Evolutionary conservation across 1,284 basidiomycete genomes (phyloP).

Genomic region (Cutaneotrichosporon cavernicola): DNA sequence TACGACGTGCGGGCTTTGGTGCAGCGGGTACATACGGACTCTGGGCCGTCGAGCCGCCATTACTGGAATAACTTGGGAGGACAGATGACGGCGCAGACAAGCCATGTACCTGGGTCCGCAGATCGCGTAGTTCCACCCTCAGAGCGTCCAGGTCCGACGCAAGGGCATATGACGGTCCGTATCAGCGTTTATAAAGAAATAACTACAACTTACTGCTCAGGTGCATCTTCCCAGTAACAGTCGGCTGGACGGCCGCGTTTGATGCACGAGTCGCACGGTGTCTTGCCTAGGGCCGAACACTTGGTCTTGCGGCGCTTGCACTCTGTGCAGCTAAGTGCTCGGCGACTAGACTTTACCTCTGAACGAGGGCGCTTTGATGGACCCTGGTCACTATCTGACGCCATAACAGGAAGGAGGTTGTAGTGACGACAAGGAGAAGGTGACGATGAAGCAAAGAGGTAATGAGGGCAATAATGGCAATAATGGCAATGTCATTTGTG

Average conservation of each 20-base stretch:
- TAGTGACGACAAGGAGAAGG: neutral
- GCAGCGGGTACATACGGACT: neutral
- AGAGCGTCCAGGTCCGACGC: conserved; percentile 11
- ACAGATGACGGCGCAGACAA: neutral
- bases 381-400: conserved; percentile 1
- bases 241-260: conserved; percentile 25
- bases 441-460: neutral
- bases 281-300: conserved; percentile 31
- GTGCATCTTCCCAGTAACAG: conserved; percentile 25
- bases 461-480: too few relatives aligned
- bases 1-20: neutral
- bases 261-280: conserved; percentile 32
- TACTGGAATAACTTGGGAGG: neutral
- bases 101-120: neutral
- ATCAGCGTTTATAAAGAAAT: neutral
- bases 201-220: conserved; percentile 12
- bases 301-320: conserved; percentile 35
- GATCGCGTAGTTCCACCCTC: conserved; percentile 8
- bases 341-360: neutral
- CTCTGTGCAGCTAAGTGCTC: conserved; percentile 27
- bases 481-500: too few relatives aligned
- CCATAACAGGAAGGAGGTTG: neutral
- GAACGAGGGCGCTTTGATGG: neutral
- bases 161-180: conserved; percentile 7
- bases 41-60: neutral